Percentiles rank a stretch among this genome's conserved stretches.
Conservation (phyloP, 208 protist genomes). For the Crithidia mellificae region DNA sequence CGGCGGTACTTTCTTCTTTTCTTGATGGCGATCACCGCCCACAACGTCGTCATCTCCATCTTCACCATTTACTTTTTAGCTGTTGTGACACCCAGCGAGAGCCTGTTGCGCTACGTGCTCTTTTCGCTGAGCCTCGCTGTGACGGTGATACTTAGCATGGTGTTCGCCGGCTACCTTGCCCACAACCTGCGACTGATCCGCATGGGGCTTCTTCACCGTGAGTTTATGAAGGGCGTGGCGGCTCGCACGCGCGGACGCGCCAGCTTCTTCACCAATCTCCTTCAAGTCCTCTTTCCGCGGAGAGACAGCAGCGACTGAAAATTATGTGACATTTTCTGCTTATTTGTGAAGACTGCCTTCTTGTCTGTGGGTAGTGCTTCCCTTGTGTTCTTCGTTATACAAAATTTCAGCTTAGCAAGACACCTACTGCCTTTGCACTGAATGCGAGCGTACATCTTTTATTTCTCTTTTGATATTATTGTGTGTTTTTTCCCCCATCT, state of each 20-base stretch:
- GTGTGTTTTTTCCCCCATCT: too few species aligned
- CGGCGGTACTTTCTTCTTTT: conserved; percentile 38
- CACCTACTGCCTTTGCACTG: too few species aligned
- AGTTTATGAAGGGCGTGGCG: conserved; percentile 32
- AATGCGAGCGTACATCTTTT: too few species aligned
- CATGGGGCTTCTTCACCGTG: conserved; percentile 34
- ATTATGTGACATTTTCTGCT: too few species aligned
- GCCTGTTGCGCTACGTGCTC: conserved; percentile 22
- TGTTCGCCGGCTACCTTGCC: conserved; percentile 24
- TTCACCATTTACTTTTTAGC: conserved; percentile 28
- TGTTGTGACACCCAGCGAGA: conserved; percentile 14
- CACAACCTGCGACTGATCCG: conserved; percentile 36
- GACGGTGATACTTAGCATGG: conserved; percentile 11
- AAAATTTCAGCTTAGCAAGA: too few species aligned
- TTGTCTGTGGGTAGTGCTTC: neutral
- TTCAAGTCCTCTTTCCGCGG: conserved; percentile 18
- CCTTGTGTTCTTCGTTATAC: neutral
- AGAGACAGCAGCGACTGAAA: conserved; percentile 23
- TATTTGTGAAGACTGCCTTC: neutral
- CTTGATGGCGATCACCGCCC: conserved; percentile 8
- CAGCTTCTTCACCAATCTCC: conserved; percentile 25
- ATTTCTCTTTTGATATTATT: too few species aligned
- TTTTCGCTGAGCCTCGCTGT: conserved; percentile 19
- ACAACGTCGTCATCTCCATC: conserved; percentile 17
- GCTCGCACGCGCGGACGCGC: conserved; percentile 21